Base-by-base conservation (phyloP, 2,329 filamentous ascomycete genomes). In the Apiospora malaysiana region DNA sequence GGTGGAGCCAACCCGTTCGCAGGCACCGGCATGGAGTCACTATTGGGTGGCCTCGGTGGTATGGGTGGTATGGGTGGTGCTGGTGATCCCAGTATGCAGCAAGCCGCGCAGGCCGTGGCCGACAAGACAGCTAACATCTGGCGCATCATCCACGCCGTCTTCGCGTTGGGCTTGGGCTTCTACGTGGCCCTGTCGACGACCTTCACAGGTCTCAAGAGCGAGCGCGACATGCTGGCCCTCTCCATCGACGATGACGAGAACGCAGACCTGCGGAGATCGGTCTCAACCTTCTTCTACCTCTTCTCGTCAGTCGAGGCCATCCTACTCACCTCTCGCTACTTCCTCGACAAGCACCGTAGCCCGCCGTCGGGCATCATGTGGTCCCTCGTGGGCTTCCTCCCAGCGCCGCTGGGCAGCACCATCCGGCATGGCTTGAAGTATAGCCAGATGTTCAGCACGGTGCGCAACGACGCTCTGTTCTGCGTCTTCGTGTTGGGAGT, bases 301-400 rank as follows among this genome's bases (percentile, higher is more conserved):
- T 96, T 95, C 78, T 91, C 92, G 7, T 94, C 93, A 0, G 91
- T 89, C 43, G 93, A 96, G 82, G 86, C 93, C 14, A 79, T 93
- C 69, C 83, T 95, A 73, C 89, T 95, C 74, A 92, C 90, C 1
- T 90, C 88, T 42, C 85, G 93, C 32, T 93, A 92, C 79, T 90
- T 94, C 75, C 78, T 94, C 68, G 92, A 94, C 76, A 89, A 88
- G 75, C 87, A 87, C 32, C 80, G 83, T 49, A 79, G 87, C 65
- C 88, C 88, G 72, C 88, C 88, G 3, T 81, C 84, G 37, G 92
- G 92, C 3, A 86, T 93, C 71, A 75, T 94, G 72, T 90, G 90
- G 73, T 92, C 87, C 32, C 82, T 91, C 51, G 84, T 87, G 5
- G 87, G 89, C 6, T 89, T 94, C 75, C 78, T 95, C 74, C 93